Conservation (phyloP, 1,284 basidiomycete genomes). For the Cystobasidium sp. region DNA sequence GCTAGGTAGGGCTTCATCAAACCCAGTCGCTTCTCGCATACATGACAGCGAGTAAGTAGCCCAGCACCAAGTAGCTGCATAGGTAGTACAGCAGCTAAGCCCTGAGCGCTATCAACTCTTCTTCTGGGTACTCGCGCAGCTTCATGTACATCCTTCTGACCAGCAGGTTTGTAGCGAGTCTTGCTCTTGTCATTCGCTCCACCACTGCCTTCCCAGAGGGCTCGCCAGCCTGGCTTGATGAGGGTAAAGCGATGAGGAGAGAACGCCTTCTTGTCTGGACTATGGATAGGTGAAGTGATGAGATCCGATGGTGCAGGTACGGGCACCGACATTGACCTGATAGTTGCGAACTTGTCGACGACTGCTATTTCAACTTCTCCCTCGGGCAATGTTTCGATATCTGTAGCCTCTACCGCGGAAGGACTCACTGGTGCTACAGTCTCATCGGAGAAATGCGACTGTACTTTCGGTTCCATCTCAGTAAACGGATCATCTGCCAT, state of each 20-base stretch:
- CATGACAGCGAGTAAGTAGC: slow-evolving; percentile 68
- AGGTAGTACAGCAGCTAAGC: slow-evolving; percentile 65
- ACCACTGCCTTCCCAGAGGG: slow-evolving; percentile 51
- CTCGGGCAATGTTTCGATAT: neutral
- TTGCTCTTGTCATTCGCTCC: neutral
- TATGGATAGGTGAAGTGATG: neutral
- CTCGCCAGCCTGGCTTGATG: slow-evolving; percentile 73
- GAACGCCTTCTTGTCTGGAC: slow-evolving; percentile 23
- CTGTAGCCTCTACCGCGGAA: neutral
- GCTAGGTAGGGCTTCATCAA: slow-evolving; percentile 76
- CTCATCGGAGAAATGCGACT: neutral
- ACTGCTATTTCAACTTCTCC: neutral
- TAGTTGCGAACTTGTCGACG: slow-evolving; percentile 32
- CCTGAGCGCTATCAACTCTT: neutral
- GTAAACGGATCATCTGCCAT: neutral
- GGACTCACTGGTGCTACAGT: neutral
- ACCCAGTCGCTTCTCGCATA: slow-evolving; percentile 78
- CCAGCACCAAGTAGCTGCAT: slow-evolving; percentile 67
- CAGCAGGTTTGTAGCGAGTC: slow-evolving; percentile 31
- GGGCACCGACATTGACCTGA: slow-evolving; percentile 36
- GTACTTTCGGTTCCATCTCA: neutral
- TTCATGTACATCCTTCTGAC: slow-evolving; percentile 1
- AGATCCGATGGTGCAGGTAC: neutral
- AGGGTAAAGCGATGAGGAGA: slow-evolving; percentile 76
- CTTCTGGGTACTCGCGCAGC: neutral